Evolutionary conservation across 371 early-diverging fungal genomes (phyloP).

Genomic region (Zychaea mexicana): DNA sequence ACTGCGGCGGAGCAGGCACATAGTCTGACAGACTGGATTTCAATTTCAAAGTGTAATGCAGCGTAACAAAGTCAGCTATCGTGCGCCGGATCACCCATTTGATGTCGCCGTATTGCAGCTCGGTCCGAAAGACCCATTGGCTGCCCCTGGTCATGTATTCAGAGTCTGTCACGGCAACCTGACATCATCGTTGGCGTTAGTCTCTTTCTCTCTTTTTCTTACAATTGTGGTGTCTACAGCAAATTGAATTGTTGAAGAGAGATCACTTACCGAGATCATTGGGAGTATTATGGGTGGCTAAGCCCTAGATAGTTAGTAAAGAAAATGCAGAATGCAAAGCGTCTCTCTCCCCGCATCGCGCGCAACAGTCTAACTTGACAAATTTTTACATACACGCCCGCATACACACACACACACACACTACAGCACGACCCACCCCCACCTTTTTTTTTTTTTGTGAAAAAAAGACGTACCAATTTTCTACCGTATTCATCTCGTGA

Average conservation of each 20-base stretch:
- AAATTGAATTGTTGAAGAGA: not conserved
- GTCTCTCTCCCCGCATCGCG: not conserved
- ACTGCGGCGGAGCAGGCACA: conserved; percentile 45
- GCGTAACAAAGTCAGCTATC: conserved; percentile 69
- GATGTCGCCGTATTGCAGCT: conserved; percentile 77
- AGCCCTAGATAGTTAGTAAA: not conserved
- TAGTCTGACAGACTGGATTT: conserved; percentile 43
- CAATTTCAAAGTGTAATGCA: conserved; percentile 66
- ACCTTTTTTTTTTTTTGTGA: not conserved
- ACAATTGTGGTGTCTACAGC: not conserved
- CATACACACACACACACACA: too few species aligned
- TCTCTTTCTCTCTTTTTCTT: not conserved
- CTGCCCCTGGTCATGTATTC: conserved; percentile 38
- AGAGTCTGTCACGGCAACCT: conserved; percentile 61
- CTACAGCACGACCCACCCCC: too few species aligned
- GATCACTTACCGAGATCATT: conserved; percentile 3
- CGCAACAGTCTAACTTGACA: too few species aligned
- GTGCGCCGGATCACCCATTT: conserved; percentile 80
- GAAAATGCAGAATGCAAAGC: too few species aligned
- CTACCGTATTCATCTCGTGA: conserved; percentile 47
- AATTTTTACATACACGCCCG: too few species aligned
- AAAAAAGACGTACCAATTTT: conserved; percentile 29
- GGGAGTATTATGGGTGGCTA: conserved; percentile 47
- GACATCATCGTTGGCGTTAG: too few species aligned
- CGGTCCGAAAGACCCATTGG: conserved; percentile 67